Evolutionary conservation across 805 yeast genomes (phyloP).

Genomic region (Saccharomycopsis fermentans): DNA sequence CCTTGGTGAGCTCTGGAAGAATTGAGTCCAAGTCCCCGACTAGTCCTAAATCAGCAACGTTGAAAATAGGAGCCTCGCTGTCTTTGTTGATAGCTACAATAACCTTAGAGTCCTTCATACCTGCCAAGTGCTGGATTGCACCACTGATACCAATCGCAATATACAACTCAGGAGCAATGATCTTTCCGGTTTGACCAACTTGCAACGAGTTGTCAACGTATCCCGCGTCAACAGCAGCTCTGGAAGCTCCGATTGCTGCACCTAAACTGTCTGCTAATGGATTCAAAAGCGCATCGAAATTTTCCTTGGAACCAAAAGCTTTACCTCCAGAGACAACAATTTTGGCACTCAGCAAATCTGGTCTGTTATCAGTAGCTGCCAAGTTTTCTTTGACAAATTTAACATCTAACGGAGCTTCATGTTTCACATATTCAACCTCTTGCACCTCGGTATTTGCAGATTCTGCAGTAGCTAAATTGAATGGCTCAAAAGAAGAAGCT

Average conservation of each 20-base stretch:
- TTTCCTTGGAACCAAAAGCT: conserved; percentile 83
- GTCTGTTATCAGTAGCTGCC: conserved; percentile 62
- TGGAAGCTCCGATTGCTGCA: conserved; percentile 95
- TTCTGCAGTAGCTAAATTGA: conserved; percentile 27
- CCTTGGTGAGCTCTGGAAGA: conserved; percentile 83
- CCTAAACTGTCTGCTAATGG: conserved; percentile 78
- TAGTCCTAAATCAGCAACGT: conserved; percentile 79
- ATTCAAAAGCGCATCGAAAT: conserved; percentile 62
- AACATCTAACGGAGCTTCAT: conserved; percentile 30
- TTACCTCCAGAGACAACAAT: conserved; percentile 88
- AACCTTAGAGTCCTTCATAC: conserved; percentile 92
- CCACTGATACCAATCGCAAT: conserved; percentile 93
- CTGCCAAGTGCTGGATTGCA: conserved; percentile 96
- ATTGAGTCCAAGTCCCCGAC: conserved; percentile 82
- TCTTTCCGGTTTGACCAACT: conserved; percentile 97
- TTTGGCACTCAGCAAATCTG: conserved; percentile 79
- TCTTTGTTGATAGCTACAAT: conserved; percentile 94
- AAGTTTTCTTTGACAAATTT: conserved; percentile 72
- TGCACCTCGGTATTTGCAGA: conserved; percentile 37
- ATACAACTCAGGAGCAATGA: conserved; percentile 92
- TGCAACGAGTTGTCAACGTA: conserved; percentile 93
- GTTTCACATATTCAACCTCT: conserved; percentile 31
- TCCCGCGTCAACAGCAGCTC: conserved; percentile 97
- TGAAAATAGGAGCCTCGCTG: conserved; percentile 89
- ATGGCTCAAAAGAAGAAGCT: conserved; percentile 64